Evolutionary conservation across 345 rosid genomes (phyloP).

Genomic region (Populus nigra): DNA sequence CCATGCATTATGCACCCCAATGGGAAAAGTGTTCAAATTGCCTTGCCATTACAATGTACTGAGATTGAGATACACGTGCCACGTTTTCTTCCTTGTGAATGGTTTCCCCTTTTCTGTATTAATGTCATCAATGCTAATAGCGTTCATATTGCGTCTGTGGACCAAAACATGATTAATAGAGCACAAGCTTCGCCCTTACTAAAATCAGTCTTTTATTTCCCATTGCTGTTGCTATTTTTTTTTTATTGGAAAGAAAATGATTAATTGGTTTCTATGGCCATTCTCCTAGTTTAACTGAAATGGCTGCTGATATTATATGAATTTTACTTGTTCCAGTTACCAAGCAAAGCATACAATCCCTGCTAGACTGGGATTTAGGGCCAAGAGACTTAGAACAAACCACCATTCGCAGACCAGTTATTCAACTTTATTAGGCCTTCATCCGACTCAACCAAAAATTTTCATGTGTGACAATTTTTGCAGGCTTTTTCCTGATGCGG

Average conservation of each 20-base stretch:
- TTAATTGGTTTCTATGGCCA: neutral
- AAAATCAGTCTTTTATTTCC: neutral
- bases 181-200: neutral
- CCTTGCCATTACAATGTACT: neutral
- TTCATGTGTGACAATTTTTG: constrained; percentile 11
- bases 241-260: neutral
- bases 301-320: neutral
- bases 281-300: neutral
- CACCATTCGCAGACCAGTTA: neutral
- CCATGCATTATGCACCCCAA: neutral
- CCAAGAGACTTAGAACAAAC: neutral
- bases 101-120: neutral
- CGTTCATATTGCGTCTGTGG: no score
- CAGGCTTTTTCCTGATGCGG: constrained; percentile 70
- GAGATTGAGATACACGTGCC: neutral
- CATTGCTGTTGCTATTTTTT: neutral
- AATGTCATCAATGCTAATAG: neutral
- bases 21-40: neutral
- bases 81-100: neutral
- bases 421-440: neutral
- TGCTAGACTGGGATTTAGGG: neutral
- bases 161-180: neutral
- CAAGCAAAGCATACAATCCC: neutral
- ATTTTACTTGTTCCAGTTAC: neutral
- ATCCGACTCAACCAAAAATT: neutral